Percentiles rank a stretch among this genome's conserved stretches.
Conservation (phyloP, 148 eudicot genomes). For the Beta vulgaris region DNA sequence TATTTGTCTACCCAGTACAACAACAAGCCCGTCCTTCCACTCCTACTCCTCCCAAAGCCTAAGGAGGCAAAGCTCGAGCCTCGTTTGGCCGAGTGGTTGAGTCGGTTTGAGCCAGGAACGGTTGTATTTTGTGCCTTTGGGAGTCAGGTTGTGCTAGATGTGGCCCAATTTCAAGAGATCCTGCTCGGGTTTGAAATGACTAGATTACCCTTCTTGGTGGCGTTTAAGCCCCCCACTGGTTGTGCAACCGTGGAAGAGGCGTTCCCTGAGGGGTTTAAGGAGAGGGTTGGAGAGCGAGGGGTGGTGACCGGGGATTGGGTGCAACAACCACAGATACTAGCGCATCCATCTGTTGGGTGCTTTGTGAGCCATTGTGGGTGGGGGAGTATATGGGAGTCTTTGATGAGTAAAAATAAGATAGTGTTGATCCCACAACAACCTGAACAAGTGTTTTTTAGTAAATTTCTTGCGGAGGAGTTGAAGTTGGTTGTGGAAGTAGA, state of each 20-base stretch:
- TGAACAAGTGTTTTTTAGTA: constrained; percentile 54
- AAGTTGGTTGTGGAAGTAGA: constrained; percentile 64
- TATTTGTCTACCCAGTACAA: constrained; percentile 35
- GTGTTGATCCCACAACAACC: constrained; percentile 50
- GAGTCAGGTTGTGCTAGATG: constrained; percentile 44
- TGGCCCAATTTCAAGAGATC: constrained; percentile 53
- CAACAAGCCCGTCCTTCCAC: constrained; percentile 35
- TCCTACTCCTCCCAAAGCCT: constrained; percentile 40
- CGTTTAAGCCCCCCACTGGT: constrained; percentile 45
- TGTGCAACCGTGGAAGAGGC: constrained; percentile 50
- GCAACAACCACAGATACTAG: constrained; percentile 41
- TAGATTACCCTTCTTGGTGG: constrained; percentile 45
- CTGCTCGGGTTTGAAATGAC: constrained; percentile 52
- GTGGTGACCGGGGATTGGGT: constrained; percentile 58
- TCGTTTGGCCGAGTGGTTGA: constrained; percentile 50
- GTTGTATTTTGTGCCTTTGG: constrained; percentile 66
- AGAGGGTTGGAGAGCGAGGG: constrained; percentile 41
- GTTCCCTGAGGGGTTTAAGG: constrained; percentile 55
- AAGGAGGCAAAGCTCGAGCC: constrained; percentile 21
- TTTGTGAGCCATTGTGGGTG: constrained; percentile 64
- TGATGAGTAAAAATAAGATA: constrained; percentile 45
- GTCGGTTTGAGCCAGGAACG: constrained; percentile 23
- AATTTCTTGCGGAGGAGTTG: constrained; percentile 45
- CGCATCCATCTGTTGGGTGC: constrained; percentile 62
- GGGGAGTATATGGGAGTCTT: constrained; percentile 67